Evolutionary conservation across 228 moss, liverwort and hornwort genomes (phyloP).

Genomic region (Sphagnum magellanicum): DNA sequence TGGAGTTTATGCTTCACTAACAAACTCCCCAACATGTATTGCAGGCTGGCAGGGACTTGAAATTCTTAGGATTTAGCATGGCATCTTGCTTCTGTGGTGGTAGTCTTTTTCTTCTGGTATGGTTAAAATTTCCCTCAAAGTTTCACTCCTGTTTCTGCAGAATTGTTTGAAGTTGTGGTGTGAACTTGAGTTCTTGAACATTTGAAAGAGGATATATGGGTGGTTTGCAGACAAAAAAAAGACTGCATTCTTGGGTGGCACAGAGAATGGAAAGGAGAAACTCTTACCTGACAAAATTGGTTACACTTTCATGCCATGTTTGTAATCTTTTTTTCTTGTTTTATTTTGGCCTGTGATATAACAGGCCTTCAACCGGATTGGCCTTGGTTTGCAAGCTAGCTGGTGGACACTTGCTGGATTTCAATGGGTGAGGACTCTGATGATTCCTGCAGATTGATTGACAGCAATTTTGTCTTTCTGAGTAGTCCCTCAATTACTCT

Average conservation of each 20-base stretch:
- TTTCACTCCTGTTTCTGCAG: too few species aligned
- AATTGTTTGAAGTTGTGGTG: too few species aligned
- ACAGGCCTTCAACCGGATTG: constrained; percentile 40
- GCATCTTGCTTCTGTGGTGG: constrained; percentile 71
- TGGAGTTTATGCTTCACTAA: not conserved
- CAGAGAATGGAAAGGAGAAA: too few species aligned
- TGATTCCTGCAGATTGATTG: not conserved
- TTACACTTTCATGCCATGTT: too few species aligned
- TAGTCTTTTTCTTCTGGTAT: constrained; percentile 56
- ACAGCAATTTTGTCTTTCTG: not conserved
- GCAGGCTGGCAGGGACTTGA: constrained; percentile 85
- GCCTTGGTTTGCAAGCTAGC: constrained; percentile 61
- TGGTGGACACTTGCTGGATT: constrained; percentile 90
- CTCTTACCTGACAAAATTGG: too few species aligned
- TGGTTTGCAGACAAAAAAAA: not conserved
- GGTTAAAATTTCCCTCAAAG: constrained; percentile 1
- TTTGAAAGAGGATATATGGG: not conserved
- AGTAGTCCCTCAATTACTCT: not conserved
- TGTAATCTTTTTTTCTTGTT: too few species aligned
- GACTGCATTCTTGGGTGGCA: too few species aligned
- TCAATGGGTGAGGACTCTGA: constrained; percentile 44
- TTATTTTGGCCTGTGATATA: not conserved
- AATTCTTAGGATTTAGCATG: constrained; percentile 82
- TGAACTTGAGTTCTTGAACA: not conserved
- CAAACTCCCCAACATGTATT: not conserved